phyloP scores from a whole-genome alignment of 352 stramenopile genomes.

The Phytophthora pinifolia region DNA sequence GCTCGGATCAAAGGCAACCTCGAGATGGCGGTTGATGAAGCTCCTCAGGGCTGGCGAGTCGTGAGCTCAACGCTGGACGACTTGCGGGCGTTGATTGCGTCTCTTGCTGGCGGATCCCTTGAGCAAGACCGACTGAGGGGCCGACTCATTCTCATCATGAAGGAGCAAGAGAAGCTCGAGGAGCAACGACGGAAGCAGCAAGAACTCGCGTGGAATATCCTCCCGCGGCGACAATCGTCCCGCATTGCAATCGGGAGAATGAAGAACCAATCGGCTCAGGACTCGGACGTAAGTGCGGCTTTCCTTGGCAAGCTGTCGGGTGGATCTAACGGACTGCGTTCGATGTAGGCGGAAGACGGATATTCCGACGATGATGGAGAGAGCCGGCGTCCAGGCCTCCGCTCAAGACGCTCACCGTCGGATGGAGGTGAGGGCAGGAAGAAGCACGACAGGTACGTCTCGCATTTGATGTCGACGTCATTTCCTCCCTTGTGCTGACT shows the following conservation, averaged over 20 bases:
- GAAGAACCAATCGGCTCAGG: constrained; percentile 57
- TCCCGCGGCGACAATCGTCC: constrained; percentile 81
- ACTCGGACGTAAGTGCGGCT: constrained; percentile 44
- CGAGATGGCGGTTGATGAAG: constrained; percentile 39
- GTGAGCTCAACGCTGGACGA: constrained; percentile 70
- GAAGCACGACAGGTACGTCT: constrained; percentile 57
- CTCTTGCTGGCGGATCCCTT: constrained; percentile 61
- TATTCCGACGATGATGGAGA: constrained; percentile 29
- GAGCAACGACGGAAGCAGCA: constrained; percentile 65
- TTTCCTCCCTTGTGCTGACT: not conserved
- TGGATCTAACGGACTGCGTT: constrained; percentile 5
- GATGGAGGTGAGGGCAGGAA: constrained; percentile 40
- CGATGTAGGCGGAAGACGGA: constrained; percentile 23
- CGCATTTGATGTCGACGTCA: not conserved
- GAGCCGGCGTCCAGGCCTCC: constrained; percentile 20
- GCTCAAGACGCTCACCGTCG: constrained; percentile 22
- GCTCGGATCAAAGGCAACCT: constrained; percentile 42
- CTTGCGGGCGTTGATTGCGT: constrained; percentile 53
- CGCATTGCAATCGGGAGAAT: constrained; percentile 81
- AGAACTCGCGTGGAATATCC: constrained; percentile 71
- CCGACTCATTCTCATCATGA: constrained; percentile 76
- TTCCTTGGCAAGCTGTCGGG: not conserved
- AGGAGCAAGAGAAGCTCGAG: constrained; percentile 73
- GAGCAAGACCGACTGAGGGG: constrained; percentile 76
- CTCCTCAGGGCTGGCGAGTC: constrained; percentile 65